Base-by-base conservation (phyloP, 2,329 filamentous ascomycete species). In the Alternaria infectoria region DNA sequence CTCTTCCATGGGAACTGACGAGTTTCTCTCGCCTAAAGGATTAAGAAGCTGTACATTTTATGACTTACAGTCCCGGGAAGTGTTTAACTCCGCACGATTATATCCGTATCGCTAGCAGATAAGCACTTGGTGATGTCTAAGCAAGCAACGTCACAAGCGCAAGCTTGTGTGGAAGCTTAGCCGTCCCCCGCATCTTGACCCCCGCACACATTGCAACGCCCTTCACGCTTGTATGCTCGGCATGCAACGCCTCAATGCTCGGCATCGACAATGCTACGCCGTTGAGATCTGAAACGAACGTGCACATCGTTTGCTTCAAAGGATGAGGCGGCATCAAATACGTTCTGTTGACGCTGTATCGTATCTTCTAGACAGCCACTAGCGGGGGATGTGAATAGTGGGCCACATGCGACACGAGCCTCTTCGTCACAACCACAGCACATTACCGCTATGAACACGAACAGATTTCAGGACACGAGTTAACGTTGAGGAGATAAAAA, bases 81-180 rank as follows among this genome's bases (percentile, higher is more conserved):
- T 21, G 49, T 6, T 54, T 54, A 44, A 54, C 5, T 12, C 32
- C 15, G 23, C 51, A 54, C 6, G 7, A 30, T 43, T 47, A 30
- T 51, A 26, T 17, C 26, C 26, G 49, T 13, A n/a, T 26, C 6
- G 17, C 17, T 57, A 21, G 43, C 26, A 49, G 43, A 50, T 40
- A 43, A 54, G 45, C 50, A 44, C 43, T 32, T 26, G 30, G 15
- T n/a, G 40, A 51, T 54, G 56, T 65, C 50, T 47, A 57, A 62
- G 57, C 43, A 65, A 62, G 63, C 59, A 54, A 65, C 59, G 63
- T 65, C 59, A 65, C 59, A 65, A 65, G 63, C 12, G 30, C 46
- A 50, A 19, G 51, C 63, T 59, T 49, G n/a, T 57, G 32, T 46
- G 36, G 61, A 68, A 67, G 69, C 67, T 71, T 71, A 63, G 57